Conservation (phyloP, 192 early-diverging fungal genomes). For the Backusella liffmaniae region DNA sequence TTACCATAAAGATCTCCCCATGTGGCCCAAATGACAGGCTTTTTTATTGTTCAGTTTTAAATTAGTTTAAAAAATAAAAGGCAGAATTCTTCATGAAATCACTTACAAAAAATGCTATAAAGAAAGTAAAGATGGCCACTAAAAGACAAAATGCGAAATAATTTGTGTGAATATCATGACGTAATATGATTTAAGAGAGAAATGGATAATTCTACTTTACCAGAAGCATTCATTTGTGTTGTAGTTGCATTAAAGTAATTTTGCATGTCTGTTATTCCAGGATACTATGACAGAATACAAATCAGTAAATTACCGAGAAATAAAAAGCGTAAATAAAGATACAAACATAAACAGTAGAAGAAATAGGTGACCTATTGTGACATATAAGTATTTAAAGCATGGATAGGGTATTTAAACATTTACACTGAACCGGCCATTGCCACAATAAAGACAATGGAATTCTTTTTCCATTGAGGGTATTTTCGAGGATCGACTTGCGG, state of each 20-base stretch:
- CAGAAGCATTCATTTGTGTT: conserved; percentile 28
- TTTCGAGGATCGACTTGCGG: not conserved
- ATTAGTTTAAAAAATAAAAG: not conserved
- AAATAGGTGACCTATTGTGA: conserved; percentile 18
- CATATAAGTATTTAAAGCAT: not conserved
- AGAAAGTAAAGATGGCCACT: conserved; percentile 32
- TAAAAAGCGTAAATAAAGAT: not conserved
- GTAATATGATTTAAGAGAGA: not conserved
- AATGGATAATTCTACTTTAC: conserved; percentile 8
- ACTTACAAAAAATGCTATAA: conserved; percentile 34
- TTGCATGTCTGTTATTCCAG: conserved; percentile 32
- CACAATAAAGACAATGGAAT: conserved; percentile 10
- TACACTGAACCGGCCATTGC: conserved; percentile 12
- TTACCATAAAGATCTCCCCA: conserved; percentile 26
- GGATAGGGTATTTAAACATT: not conserved
- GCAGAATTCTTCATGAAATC: too few species aligned
- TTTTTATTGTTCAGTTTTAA: not conserved
- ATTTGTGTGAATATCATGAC: not conserved
- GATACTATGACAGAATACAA: conserved; percentile 15
- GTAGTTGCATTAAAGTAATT: conserved; percentile 20
- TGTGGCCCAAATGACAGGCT: conserved; percentile 30
- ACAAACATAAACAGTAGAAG: conserved; percentile 28
- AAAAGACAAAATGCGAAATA: not conserved
- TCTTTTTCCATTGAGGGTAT: conserved; percentile 10
- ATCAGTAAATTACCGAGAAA: not conserved